Evolutionary conservation across 768 basidiomycete species (phyloP), one percentile per base, ranked within the genome.

Genomic region (Boletus edulis): DNA sequence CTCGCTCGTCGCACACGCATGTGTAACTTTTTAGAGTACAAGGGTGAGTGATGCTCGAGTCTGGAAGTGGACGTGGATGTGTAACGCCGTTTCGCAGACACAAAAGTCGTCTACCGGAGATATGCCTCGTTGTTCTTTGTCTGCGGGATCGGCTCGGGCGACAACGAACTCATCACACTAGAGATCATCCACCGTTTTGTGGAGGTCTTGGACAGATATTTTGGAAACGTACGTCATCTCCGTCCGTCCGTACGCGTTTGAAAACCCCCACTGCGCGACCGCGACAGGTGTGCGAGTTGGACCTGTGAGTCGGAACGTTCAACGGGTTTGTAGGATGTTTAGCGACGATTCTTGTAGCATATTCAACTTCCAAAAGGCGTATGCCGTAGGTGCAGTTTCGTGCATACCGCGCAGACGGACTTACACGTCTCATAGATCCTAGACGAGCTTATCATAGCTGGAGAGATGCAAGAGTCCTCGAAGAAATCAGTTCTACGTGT

Each of bases 21-120:
- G 92, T 97, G 94, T 69, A 98, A 98, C 73, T 89, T 98, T 65
- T 73, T 98, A 39, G 96, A 98, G 69, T 97, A 97, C 78, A 97
- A 95, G 76, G 95, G 95, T 88, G 55, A 61, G 82, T 56, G 1
- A 12, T 35, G 2, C 29, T 24, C 22, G 35, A 46, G 20, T 20
- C 15, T 31, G n/a, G 42, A 29, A 9, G 27, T 29, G 24, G 24
- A 14, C 5, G 20, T 41, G 32, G 41, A 32, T 38, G 41, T 41
- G 42, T 40, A 15, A 39, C 12, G 41, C 32, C 42, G 34, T 34
- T 50, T 41, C 34, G 44, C 68, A 88, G 86, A 88, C 62, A 81
- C 86, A 46, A 88, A 96, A 78, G 86, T 98, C 56, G 89, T 97
- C 22, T 98, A 98, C 75, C 81, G 94, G 44, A 86, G 95, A 67